A percentile compares a stretch with the other conserved stretches of the same genome.
phyloP scores from a whole-genome alignment of 2,329 filamentous ascomycete species.

The Emergomyces orientalis region DNA sequence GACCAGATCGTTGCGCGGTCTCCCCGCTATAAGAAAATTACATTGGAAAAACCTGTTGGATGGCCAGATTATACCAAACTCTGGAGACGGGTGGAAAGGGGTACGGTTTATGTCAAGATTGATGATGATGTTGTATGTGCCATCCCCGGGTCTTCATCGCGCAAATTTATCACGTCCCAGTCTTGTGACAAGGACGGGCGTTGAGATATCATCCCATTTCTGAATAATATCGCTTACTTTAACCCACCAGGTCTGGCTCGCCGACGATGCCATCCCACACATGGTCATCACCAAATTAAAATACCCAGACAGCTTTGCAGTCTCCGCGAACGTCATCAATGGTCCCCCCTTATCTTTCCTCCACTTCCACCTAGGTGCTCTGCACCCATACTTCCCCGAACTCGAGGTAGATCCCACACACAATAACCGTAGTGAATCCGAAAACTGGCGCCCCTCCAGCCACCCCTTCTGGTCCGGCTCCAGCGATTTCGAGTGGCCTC shows the following conservation, averaged over 20 bases:
- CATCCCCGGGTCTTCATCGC: too few species aligned
- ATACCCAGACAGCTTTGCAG: conserved; percentile 43
- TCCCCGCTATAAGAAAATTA: conserved; percentile 12
- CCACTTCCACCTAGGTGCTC: conserved; percentile 46
- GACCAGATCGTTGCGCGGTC: conserved; percentile 23
- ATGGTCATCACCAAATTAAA: conserved; percentile 45
- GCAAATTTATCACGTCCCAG: background rate
- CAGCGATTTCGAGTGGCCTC: conserved; percentile 7
- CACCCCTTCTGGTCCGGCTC: conserved; percentile 12
- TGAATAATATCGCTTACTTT: background rate
- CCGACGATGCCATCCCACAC: conserved; percentile 42
- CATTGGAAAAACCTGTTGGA: conserved; percentile 8
- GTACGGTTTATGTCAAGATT: conserved; percentile 27
- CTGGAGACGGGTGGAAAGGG: conserved; percentile 10
- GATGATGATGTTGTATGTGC: conserved; percentile 33
- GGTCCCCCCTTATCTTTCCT: conserved; percentile 46
- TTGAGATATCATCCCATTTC: background rate
- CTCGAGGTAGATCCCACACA: conserved; percentile 9
- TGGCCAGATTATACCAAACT: conserved; percentile 12
- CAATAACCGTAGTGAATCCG: background rate
- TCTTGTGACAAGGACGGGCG: background rate
- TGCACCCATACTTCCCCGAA: conserved; percentile 49
- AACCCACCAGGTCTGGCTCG: conserved; percentile 25
- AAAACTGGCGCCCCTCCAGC: conserved; percentile 10
- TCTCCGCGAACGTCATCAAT: conserved; percentile 52